These are phyloP conservation scores for Leccinum laetum DNA, from an alignment of 1,284 basidiomycete species.

Conservation along the genomic window DNA sequence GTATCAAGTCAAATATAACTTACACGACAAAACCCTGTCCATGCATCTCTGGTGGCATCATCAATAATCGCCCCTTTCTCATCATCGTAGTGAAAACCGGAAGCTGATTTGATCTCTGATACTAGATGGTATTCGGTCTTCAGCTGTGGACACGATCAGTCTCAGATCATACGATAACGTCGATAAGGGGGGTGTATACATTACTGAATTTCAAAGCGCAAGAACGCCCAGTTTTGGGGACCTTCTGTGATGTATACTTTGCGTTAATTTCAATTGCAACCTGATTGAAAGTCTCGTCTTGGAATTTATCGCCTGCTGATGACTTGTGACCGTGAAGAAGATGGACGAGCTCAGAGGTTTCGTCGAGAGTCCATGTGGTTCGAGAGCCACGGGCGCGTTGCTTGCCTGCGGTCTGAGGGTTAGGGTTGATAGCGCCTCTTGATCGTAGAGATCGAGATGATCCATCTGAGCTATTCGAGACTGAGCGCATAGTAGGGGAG, in stretches of 20 bases:
- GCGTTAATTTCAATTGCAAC: not conserved
- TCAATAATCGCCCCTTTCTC: not conserved
- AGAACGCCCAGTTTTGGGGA: not conserved
- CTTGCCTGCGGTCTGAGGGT: too few species aligned
- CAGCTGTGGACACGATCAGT: not conserved
- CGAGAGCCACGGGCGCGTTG: too few species aligned
- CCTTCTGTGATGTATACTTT: not conserved
- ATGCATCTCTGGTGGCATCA: not conserved
- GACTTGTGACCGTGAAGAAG: not conserved
- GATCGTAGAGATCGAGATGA: too few species aligned
- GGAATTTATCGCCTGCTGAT: not conserved
- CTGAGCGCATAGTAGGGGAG: too few species aligned
- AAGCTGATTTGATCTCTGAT: not conserved
- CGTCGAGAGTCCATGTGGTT: too few species aligned
- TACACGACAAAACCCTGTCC: not conserved
- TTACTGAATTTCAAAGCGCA: not conserved
- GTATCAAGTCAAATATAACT: not conserved
- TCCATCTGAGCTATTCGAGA: too few species aligned
- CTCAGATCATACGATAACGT: not conserved
- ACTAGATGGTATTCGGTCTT: not conserved
- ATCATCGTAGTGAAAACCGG: not conserved
- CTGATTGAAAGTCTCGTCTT: not conserved
- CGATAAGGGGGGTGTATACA: not conserved
- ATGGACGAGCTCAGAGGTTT: not conserved
- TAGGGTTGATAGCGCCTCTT: too few species aligned